Evolutionary conservation across 352 stramenopile species (phyloP).

Genomic region (Saprolegnia parasitica): DNA sequence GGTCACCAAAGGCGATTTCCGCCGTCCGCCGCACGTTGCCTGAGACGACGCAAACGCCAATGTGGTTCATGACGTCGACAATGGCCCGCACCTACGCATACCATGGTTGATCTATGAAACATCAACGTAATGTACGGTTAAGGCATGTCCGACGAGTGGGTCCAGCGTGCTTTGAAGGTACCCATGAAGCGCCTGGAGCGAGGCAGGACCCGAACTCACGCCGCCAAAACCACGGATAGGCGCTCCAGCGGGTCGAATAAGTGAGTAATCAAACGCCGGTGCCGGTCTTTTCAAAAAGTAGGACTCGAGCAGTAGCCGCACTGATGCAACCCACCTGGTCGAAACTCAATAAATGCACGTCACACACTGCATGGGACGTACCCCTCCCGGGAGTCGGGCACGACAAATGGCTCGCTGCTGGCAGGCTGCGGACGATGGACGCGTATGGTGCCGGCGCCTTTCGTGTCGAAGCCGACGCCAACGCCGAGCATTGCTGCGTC

Average conservation of each 20-base stretch:
- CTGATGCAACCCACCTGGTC: constrained; percentile 76
- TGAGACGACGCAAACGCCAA: constrained; percentile 86
- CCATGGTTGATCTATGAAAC: neutral
- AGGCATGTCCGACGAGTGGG: constrained; percentile 38
- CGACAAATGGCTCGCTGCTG: constrained; percentile 32
- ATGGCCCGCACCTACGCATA: constrained; percentile 51
- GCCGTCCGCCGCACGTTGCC: constrained; percentile 91
- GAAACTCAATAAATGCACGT: neutral
- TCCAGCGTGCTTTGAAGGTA: constrained; percentile 56
- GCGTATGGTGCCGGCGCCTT: constrained; percentile 64
- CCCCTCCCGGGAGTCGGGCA: constrained; percentile 66
- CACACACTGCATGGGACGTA: neutral
- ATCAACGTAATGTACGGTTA: constrained; percentile 36
- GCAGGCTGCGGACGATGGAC: constrained; percentile 35
- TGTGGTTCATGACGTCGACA: constrained; percentile 92
- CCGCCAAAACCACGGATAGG: constrained; percentile 89
- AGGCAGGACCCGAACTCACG: constrained; percentile 75
- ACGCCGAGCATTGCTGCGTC: constrained; percentile 92
- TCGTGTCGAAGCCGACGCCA: constrained; percentile 92
- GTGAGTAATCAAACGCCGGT: constrained; percentile 74
- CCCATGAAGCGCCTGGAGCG: constrained; percentile 69
- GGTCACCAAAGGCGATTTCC: constrained; percentile 92
- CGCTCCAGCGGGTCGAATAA: constrained; percentile 73
- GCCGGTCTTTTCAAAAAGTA: constrained; percentile 58
- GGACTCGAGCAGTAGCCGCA: constrained; percentile 74